A percentile compares a stretch with the other conserved stretches of the same genome.
These are phyloP conservation scores for Calycina marina DNA, from an alignment of 2,329 filamentous ascomycete genomes.

Conservation along the genomic window DNA sequence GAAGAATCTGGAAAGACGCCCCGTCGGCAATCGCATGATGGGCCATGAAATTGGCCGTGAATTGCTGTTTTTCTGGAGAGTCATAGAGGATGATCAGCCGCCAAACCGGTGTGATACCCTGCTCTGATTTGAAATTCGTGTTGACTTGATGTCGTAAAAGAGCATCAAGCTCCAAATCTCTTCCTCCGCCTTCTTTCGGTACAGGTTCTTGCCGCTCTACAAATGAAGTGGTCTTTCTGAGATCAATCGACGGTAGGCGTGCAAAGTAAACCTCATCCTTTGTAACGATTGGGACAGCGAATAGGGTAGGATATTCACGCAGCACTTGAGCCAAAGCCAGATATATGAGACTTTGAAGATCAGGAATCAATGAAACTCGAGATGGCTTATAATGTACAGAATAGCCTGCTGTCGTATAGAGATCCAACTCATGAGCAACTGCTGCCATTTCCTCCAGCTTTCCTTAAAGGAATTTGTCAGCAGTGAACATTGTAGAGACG, in stretches of 20 bases:
- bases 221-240: slow-evolving; percentile 1
- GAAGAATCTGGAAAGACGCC: slow-evolving; percentile 1
- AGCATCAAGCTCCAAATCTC: slow-evolving; percentile 2
- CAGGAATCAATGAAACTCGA: not conserved
- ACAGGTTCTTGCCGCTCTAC: not conserved
- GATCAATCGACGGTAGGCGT: slow-evolving; percentile 2
- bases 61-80: not conserved
- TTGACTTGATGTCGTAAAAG: slow-evolving; percentile 1
- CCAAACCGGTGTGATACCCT: slow-evolving; percentile 2
- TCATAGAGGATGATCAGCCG: slow-evolving; percentile 1
- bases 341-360: slow-evolving; percentile 2
- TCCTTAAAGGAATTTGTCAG: not conserved
- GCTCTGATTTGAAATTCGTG: slow-evolving; percentile 1
- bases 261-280: slow-evolving; percentile 1
- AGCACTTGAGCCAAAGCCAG: slow-evolving; percentile 1
- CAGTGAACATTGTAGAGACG: no score
- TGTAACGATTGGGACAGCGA: slow-evolving; percentile 1
- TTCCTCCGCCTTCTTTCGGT: not conserved
- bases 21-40: slow-evolving; percentile 2
- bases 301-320: slow-evolving; percentile 1
- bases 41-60: slow-evolving; percentile 3
- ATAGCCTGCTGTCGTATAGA: not conserved
- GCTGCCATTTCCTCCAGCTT: slow-evolving; percentile 2
- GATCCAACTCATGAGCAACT: not conserved
- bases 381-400: slow-evolving; percentile 1